Evolutionary conservation across 1,139 yeast genomes (phyloP), one percentile per base, ranked within the genome.

Genomic region (Candida tunisiensis): DNA sequence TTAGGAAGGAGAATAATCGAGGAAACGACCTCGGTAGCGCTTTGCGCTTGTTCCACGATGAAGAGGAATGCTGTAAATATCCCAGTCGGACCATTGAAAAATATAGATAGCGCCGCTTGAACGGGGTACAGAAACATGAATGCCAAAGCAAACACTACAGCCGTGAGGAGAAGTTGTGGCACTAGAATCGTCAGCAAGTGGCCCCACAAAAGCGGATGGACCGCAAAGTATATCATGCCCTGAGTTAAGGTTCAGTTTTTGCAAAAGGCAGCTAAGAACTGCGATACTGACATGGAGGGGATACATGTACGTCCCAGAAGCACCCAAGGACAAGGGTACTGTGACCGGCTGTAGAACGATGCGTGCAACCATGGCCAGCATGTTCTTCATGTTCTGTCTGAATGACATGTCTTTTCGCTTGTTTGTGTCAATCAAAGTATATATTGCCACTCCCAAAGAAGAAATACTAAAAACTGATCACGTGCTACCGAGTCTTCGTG

Each of bases 21-120:
- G 5, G 69, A 60, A 5, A 72, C 38, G 22, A 66, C 51, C n/a
- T 59, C 54, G 3, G 78, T 60, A 7, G 71, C 47, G 20, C 61
- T 55, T 4, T 64, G 58, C 11, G 72, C 50, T 35, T 68, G 65
- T 36, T 69, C 75, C 14, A 69, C 44, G 15, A 68, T 53, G 1
- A 69, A 54, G 7, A 65, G 38, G 57, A 73, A 68, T 1, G 75
- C 68, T 5, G 69, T 57, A 6, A 68, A 26, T 2, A 70, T 28
- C 1, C 75, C 72, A 4, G 65, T 47, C 0, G 75, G 69, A 0
- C 79, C 73, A 31, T 64, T 57, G 27, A 69, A 45, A n/a, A 67
- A 41, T 4, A 62, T 36, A 3, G 68, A 60, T 3, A 68, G 31
- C 2, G 58, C 43, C 1, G 68, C 63, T 31, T 63, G 60, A 8